Conservation (phyloP, 495 filamentous ascomycete species). For the Lasiosphaeria hispida region DNA sequence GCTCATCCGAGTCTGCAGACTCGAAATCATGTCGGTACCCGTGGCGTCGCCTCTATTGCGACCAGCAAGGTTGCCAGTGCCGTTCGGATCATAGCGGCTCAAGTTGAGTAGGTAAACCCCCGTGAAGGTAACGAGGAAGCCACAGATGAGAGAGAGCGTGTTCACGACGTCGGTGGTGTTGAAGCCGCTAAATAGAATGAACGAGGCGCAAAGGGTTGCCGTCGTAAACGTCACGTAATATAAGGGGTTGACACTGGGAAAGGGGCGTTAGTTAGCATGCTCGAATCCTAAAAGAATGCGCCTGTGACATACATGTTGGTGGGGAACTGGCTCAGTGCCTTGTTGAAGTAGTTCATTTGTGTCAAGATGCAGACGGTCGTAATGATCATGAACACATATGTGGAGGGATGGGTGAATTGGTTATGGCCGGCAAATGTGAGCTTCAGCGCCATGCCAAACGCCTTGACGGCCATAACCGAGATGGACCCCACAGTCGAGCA, state of each 20-base stretch:
- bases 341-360: slow-evolving; percentile 99
- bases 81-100: slow-evolving; percentile 85
- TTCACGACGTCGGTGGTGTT: slow-evolving; percentile 93
- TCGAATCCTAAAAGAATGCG: slow-evolving; percentile 2
- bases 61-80: slow-evolving; percentile 61
- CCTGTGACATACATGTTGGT: slow-evolving; percentile 73
- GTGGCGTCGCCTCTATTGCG: slow-evolving; percentile 69
- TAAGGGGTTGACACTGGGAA: slow-evolving; percentile 86
- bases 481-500: slow-evolving; percentile 95
- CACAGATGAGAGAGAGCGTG: slow-evolving; percentile 83
- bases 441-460: slow-evolving; percentile 94
- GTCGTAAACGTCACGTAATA: slow-evolving; percentile 99
- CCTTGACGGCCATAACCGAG: slow-evolving; percentile 98
- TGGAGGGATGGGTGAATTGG: slow-evolving; percentile 89
- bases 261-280: slow-evolving; percentile 28
- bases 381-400: slow-evolving; percentile 95
- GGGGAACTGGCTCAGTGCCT: slow-evolving; percentile 93
- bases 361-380: slow-evolving; percentile 90
- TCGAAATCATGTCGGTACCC: slow-evolving; percentile 87
- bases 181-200: slow-evolving; percentile 96
- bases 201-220: slow-evolving; percentile 87
- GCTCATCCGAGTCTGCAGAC: slow-evolving; percentile 79
- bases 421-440: slow-evolving; percentile 88
- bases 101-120: slow-evolving; percentile 97
- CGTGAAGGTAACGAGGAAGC: slow-evolving; percentile 94